Percentiles rank a stretch among this genome's conserved stretches.
phyloP scores from a whole-genome alignment of 2,329 filamentous ascomycete genomes.

The Aspergillus sp. region DNA sequence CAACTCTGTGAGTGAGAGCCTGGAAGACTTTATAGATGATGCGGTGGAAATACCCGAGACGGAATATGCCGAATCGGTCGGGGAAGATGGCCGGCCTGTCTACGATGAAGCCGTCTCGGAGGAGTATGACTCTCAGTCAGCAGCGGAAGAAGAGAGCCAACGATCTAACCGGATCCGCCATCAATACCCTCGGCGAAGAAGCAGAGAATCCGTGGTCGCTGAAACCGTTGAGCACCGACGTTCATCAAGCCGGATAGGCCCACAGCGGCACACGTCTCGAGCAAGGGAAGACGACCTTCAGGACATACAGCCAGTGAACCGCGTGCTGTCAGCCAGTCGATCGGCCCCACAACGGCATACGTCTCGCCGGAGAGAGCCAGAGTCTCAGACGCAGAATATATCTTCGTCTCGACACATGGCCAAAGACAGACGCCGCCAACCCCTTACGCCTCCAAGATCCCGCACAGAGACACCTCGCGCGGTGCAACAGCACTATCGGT shows the following conservation, averaged over 20 bases:
- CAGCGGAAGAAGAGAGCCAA: background rate
- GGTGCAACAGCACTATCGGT: background rate
- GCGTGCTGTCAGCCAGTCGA: background rate
- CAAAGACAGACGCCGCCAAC: background rate
- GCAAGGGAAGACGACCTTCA: background rate
- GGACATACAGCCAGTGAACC: background rate
- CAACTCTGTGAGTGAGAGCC: background rate
- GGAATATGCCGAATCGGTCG: background rate
- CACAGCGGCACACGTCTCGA: background rate
- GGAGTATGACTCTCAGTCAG: background rate
- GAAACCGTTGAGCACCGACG: background rate
- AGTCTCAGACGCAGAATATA: background rate
- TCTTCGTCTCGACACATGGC: background rate
- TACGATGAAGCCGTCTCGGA: background rate
- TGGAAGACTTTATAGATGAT: background rate
- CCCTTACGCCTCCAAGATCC: background rate
- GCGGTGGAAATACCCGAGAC: background rate
- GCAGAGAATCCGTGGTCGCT: background rate
- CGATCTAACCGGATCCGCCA: background rate
- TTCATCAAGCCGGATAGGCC: background rate
- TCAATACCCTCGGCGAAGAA: background rate
- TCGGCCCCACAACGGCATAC: background rate
- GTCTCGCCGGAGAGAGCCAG: background rate
- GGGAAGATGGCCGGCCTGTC: background rate
- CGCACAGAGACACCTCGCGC: background rate